These are phyloP conservation scores for Ascocoryne sarcoides DNA, from an alignment of 2,329 filamentous ascomycete species.

Conservation along the genomic window DNA sequence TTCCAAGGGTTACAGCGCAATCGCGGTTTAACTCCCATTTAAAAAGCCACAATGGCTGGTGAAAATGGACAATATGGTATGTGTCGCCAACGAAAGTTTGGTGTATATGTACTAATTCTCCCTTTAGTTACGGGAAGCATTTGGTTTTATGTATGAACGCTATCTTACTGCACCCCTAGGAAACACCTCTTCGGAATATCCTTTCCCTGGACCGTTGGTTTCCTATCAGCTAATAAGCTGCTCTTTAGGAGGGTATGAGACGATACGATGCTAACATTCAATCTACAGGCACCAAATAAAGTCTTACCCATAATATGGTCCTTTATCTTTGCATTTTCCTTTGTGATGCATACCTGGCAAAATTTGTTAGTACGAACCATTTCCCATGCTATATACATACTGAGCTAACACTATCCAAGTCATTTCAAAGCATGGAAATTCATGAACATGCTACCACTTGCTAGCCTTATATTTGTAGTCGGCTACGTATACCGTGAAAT, in stretches of 20 bases:
- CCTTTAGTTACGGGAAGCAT: conserved; percentile 28
- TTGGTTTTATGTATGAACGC: conserved; percentile 42
- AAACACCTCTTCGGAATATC: too few species aligned
- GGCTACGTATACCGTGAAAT: conserved; percentile 48
- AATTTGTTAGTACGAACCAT: conserved; percentile 38
- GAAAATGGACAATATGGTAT: conserved; percentile 22
- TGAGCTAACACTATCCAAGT: conserved; percentile 27
- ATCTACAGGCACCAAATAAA: conserved; percentile 47
- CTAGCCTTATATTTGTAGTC: conserved; percentile 42
- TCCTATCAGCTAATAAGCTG: too few species aligned
- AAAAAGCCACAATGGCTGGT: too few species aligned
- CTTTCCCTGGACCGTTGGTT: too few species aligned
- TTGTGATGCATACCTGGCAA: conserved; percentile 43
- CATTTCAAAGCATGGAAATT: conserved; percentile 48
- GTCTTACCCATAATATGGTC: conserved; percentile 45
- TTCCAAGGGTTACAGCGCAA: too few species aligned
- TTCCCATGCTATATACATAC: background rate
- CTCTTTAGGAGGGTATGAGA: too few species aligned
- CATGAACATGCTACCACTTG: conserved; percentile 45
- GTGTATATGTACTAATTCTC: background rate
- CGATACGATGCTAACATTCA: too few species aligned
- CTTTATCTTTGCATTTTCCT: conserved; percentile 38
- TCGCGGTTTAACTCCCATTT: too few species aligned
- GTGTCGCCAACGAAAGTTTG: background rate
- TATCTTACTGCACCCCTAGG: too few species aligned